Conservation (phyloP, 1,139 yeast species). For the Kodamaea suecica region DNA sequence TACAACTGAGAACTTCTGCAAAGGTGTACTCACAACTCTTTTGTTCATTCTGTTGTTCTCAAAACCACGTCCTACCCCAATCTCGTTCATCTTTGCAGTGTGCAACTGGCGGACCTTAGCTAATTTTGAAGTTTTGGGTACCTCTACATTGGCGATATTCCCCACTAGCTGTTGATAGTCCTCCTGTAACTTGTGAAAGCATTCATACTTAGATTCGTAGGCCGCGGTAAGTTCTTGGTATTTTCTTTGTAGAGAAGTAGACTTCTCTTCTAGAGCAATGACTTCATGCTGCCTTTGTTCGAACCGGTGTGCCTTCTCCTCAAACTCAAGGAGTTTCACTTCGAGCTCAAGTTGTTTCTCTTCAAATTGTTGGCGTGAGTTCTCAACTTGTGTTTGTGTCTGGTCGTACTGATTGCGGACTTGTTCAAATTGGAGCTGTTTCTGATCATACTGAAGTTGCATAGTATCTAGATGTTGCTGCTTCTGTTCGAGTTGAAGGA, state of each 20-base stretch:
- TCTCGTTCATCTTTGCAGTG: slow-evolving; percentile 23
- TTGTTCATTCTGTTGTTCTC: slow-evolving; percentile 13
- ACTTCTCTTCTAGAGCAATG: slow-evolving; percentile 15
- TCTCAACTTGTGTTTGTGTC: background rate
- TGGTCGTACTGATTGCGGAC: background rate
- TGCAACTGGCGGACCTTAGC: slow-evolving; percentile 33
- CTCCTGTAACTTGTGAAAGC: slow-evolving; percentile 22
- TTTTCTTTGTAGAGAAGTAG: slow-evolving; percentile 15
- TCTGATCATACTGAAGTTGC: background rate
- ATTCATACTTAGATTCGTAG: slow-evolving; percentile 28
- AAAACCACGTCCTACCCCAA: slow-evolving; percentile 12
- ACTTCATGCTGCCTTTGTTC: background rate
- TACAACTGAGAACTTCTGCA: slow-evolving; percentile 6
- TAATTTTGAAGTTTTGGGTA: slow-evolving; percentile 11
- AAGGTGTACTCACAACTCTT: slow-evolving; percentile 35
- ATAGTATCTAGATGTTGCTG: background rate
- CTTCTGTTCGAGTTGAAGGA: background rate
- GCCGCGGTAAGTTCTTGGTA: slow-evolving; percentile 22
- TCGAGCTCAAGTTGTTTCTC: slow-evolving; percentile 1
- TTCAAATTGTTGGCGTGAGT: background rate
- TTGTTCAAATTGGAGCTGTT: background rate
- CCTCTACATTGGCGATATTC: slow-evolving; percentile 11
- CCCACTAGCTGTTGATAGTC: slow-evolving; percentile 24
- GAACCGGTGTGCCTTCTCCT: background rate
- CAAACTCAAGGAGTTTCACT: background rate